Conservation (phyloP, 257 asterid genomes). For the Solanum infundibuliforme region DNA sequence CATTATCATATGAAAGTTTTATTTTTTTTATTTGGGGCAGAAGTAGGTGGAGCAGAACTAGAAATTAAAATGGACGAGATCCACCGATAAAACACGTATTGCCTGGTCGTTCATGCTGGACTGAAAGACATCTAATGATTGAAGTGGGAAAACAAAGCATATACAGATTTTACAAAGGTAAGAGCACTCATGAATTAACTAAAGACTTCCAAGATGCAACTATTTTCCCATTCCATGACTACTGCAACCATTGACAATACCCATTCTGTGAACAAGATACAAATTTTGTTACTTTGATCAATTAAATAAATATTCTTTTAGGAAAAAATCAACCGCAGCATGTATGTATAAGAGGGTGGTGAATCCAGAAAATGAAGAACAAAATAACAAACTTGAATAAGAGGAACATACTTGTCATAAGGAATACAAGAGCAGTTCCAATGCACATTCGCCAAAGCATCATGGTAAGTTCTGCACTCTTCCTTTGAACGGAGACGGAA, state of each 20-base stretch:
- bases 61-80: not conserved
- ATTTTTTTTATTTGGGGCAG: not conserved
- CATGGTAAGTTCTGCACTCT: constrained; percentile 43
- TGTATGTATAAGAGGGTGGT: not conserved
- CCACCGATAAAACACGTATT: not conserved
- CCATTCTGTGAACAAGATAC: not conserved
- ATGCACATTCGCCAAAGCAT: constrained; percentile 22
- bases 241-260: not conserved
- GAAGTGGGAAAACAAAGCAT: not conserved
- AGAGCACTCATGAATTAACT: not conserved
- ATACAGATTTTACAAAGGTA: not conserved
- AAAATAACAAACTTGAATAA: not conserved
- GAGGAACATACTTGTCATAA: constrained; percentile 31
- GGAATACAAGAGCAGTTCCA: constrained; percentile 48
- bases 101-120: not conserved
- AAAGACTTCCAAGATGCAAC: not conserved
- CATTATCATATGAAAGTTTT: not conserved
- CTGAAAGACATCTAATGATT: not conserved
- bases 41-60: not conserved
- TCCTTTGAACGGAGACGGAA: constrained; percentile 40
- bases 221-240: not conserved
- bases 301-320: not conserved
- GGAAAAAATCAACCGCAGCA: not conserved
- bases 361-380: not conserved
- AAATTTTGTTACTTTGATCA: not conserved